Conservation (phyloP, 768 basidiomycete genomes). For the Termitomyces sp. region DNA sequence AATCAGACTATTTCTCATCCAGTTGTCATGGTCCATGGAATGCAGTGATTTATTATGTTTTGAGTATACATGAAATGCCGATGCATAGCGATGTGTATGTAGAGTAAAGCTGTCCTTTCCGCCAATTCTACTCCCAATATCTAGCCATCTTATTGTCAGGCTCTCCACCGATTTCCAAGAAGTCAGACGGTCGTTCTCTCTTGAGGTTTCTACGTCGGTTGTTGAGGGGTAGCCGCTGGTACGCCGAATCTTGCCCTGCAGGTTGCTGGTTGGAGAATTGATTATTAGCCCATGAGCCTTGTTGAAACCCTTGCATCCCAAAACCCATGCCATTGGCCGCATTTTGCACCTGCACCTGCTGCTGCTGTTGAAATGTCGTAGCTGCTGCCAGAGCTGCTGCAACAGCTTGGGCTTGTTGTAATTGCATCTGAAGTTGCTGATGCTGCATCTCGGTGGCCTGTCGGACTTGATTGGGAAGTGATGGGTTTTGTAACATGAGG, state of each 20-base stretch:
- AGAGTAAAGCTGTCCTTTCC: background rate
- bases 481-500: conserved; percentile 74
- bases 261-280: conserved; percentile 61
- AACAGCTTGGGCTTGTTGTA: conserved; percentile 75
- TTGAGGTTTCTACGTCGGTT: conserved; percentile 74
- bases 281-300: conserved; percentile 36
- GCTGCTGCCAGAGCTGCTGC: conserved; percentile 59
- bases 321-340: conserved; percentile 31
- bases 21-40: background rate
- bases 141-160: conserved; percentile 59
- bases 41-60: conserved; percentile 6
- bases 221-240: conserved; percentile 79
- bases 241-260: conserved; percentile 74
- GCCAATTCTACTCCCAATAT: conserved; percentile 64
- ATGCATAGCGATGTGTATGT: background rate
- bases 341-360: conserved; percentile 26
- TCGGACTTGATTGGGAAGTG: conserved; percentile 65
- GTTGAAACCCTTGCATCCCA: conserved; percentile 33
- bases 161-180: conserved; percentile 67
- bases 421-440: conserved; percentile 72
- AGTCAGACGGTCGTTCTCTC: conserved; percentile 80
- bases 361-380: conserved; percentile 49
- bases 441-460: conserved; percentile 81
- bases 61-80: background rate
- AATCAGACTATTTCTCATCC: background rate